phyloP scores from a whole-genome alignment of 2,329 filamentous ascomycete genomes.

The Lachnellula arida region DNA sequence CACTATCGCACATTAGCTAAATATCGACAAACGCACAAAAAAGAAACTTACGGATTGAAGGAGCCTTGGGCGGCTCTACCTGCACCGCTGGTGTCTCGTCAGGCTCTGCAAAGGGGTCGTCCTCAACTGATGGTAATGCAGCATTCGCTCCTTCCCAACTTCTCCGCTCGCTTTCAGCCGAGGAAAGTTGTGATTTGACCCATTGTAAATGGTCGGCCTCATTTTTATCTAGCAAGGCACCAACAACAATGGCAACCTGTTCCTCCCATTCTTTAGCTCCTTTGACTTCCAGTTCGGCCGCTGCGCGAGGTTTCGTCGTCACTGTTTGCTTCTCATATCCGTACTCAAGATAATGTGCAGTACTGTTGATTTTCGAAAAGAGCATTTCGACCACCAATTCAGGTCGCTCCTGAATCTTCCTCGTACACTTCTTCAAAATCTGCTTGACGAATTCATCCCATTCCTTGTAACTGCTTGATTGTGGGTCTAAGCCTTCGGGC shows the following conservation, averaged over 20 bases:
- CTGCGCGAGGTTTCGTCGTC: slow-evolving; percentile 61
- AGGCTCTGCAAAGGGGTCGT: slow-evolving; percentile 34
- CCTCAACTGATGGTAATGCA: slow-evolving; percentile 46
- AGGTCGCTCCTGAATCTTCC: slow-evolving; percentile 79
- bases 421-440: slow-evolving; percentile 73
- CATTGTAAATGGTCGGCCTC: slow-evolving; percentile 73
- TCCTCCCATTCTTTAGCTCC: slow-evolving; percentile 59
- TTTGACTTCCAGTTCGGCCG: slow-evolving; percentile 79
- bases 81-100: slow-evolving; percentile 29
- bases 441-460: slow-evolving; percentile 89
- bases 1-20: slow-evolving; percentile 21
- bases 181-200: slow-evolving; percentile 67
- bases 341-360: slow-evolving; percentile 82
- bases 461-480: slow-evolving; percentile 67
- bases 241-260: slow-evolving; percentile 72
- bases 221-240: slow-evolving; percentile 73
- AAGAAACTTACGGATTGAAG: slow-evolving; percentile 48
- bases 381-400: slow-evolving; percentile 86
- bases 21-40: background rate
- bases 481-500: slow-evolving; percentile 66
- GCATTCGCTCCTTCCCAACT: slow-evolving; percentile 72
- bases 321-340: slow-evolving; percentile 78
- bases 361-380: slow-evolving; percentile 85
- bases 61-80: slow-evolving; percentile 36
- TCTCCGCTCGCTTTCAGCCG: slow-evolving; percentile 67